Base-by-base conservation (phyloP, 768 basidiomycete genomes). In the Boletus patriciae region DNA sequence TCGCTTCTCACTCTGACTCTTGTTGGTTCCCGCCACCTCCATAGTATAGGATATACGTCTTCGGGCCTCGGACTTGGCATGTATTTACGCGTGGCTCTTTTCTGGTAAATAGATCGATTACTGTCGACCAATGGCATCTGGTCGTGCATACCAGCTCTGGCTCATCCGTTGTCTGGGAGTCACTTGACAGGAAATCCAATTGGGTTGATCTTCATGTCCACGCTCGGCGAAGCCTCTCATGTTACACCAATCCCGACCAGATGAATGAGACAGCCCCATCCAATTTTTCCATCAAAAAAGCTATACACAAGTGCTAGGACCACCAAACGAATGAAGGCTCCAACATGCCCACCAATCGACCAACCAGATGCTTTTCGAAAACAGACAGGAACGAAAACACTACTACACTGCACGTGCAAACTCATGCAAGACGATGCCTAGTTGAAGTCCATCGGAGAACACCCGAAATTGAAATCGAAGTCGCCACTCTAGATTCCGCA, bases 381-480 rank as follows among this genome's bases (percentile, higher is more conserved):
- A 53, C 52, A 31, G 23, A 57, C 47, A 46, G 29, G 3, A 41
- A 51, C 27, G 37, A 42, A 37, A 51, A 52, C 41, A 44, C 18
- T 18, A 38, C 34, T 19, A 57, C 16, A 18, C n/a, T 18, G 33
- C 21, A 19, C 18, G 31, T 2, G 49, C 38, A n/a, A 23, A 51
- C 47, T 12, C 50, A 19, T 38, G 37, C 44, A 42, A 58, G 42
- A 54, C 21, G 27, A 37, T 31, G n/a, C n/a, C 60, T 59, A 67
- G 60, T 64, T 66, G 15, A 66, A 29, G 40, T 67, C 16, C 8
- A 62, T 25, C 41, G 67, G 67, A 50, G 67, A 69, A 60, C 67
- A 69, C 25, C 65, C 67, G 4, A 68, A 1, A 41, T 64, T 67
- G 55, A 69, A 16, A 13, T 5, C 18, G 4, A 38, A 38, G 19